Evolutionary conservation across 768 basidiomycete species (phyloP), one percentile per base, ranked within the genome.

Genomic region (Tylopilus rubrobrunneus): DNA sequence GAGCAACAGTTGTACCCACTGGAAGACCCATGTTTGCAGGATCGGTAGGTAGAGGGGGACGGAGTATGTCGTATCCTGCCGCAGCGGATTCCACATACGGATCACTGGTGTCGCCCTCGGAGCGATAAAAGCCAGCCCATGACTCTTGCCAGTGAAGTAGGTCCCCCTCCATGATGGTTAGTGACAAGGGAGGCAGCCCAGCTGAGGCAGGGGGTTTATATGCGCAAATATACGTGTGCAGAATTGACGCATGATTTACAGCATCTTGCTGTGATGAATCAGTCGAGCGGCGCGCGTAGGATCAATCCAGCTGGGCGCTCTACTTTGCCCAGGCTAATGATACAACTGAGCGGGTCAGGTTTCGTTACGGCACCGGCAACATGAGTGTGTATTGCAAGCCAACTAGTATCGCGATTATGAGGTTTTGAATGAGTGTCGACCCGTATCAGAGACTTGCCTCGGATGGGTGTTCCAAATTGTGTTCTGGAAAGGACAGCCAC

Each of bases 231-330:
- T 5, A 11, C 31, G 31, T 31, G 34, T 17, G 36, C 36, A 37
- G 14, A 37, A 37, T 17, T 37, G 15, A 37, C 21, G 33, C 50
- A 37, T 21, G 17, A 40, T 51, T 37, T 33, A 68, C 66, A 66
- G 65, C 61, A 67, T 51, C 0, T 57, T 66, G 63, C 65, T 66
- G 65, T 66, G 48, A 55, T 4, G 14, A 44, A 34, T 34, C 48
- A 28, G 46, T 36, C 15, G 25, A 17, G 33, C 1, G 19, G 54
- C 46, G 40, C 14, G 31, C 25, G 46, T 45, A 28, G 42, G 21
- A 17, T 17, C 37, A n/a, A 7, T 31, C 28, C 6, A 37, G 23
- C 11, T 39, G 17, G 21, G 45, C 57, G 48, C 52, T 34, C 27
- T 19, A 1, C 1, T 25, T 14, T 17, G 49, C 19, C 17, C 11